phyloP scores from a whole-genome alignment of 495 filamentous ascomycete species.

The Cairneyella variabilis region DNA sequence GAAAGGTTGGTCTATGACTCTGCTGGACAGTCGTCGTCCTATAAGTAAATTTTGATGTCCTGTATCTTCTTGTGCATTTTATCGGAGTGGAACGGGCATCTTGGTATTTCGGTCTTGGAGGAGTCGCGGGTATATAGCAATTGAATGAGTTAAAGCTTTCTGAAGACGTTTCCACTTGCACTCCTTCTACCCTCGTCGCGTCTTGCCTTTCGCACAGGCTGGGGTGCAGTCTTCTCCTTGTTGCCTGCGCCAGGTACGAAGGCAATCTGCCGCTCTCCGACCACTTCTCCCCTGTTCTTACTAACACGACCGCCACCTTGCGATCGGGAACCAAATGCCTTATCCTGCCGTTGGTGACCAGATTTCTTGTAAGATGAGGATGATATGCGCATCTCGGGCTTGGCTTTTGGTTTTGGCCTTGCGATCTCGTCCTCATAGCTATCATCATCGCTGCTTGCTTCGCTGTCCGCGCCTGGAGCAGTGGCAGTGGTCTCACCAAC shows the following conservation, averaged over 20 bases:
- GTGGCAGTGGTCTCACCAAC: conserved; percentile 26
- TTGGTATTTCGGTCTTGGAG: conserved; percentile 1
- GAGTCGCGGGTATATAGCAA: background rate
- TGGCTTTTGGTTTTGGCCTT: conserved; percentile 34
- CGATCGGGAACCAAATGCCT: conserved; percentile 68
- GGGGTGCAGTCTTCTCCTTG: conserved; percentile 39
- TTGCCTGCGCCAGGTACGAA: conserved; percentile 68
- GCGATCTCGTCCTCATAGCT: conserved; percentile 35
- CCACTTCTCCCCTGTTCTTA: conserved; percentile 52
- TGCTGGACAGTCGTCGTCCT: background rate
- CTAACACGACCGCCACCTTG: conserved; percentile 41
- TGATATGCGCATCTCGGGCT: conserved; percentile 65
- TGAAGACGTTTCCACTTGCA: conserved; percentile 70
- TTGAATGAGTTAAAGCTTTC: conserved; percentile 44
- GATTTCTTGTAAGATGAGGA: conserved; percentile 55
- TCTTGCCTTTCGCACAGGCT: conserved; percentile 37
- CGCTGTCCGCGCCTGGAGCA: conserved; percentile 25
- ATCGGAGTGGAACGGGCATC: conserved; percentile 4
- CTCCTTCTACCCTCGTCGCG: conserved; percentile 55
- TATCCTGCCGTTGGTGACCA: conserved; percentile 50
- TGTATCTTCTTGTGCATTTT: conserved; percentile 13
- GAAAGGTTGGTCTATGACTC: conserved; percentile 1
- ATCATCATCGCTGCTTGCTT: conserved; percentile 34
- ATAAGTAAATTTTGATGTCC: conserved; percentile 7
- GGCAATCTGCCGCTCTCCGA: conserved; percentile 82